Base-by-base conservation (phyloP, 2,329 filamentous ascomycete genomes). In the Elsinoe arachidis region DNA sequence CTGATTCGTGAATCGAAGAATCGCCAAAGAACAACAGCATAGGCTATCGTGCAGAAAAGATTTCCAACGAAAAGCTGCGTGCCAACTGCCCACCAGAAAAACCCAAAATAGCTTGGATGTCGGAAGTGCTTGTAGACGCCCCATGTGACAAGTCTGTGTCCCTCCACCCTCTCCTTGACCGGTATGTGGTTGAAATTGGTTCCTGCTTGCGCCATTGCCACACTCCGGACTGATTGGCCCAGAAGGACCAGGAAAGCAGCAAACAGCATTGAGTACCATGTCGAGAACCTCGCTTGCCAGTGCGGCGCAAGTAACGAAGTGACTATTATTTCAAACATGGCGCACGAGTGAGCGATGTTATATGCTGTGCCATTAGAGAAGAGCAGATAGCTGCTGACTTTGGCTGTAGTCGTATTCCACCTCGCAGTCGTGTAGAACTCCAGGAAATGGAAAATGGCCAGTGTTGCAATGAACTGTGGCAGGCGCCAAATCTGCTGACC, bases 1-100 rank as follows among this genome's bases (percentile, higher is more conserved):
- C 71, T 72, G 62, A 97, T 91, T 60, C 93, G 78, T 11, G 70
- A 74, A 14, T 77, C 79, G 69, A 99, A 99, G 71, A 99, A 99
- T 60, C 75, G 78, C 89, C 89, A 96, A 63, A 99, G 71, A 14
- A 95, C 86, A 6, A 79, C 70, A 0, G 82, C 73, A 74, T 95
- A 97, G 1, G 73, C 87, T 5, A 85, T 63, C 58, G 95, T 83
- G 69, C 90, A 95, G 1, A 95, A 63, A 7, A 80, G 73, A 72
- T 99, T 99, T 15, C 92, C 92, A 62, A 96, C 78, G 56, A 95
- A 83, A 43, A 97, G 68, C 76, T 99, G 93, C 11, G 91, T 96
- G 4, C 93, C 93, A n/a, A 97, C 68, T 0, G 88, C 90, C 92
- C 92, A 99, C 84, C 90, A 97, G 73, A 96, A 99, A 76, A 96